Evolutionary conservation across 2,329 filamentous ascomycete species (phyloP).

Genomic region (Fusarium compactum): DNA sequence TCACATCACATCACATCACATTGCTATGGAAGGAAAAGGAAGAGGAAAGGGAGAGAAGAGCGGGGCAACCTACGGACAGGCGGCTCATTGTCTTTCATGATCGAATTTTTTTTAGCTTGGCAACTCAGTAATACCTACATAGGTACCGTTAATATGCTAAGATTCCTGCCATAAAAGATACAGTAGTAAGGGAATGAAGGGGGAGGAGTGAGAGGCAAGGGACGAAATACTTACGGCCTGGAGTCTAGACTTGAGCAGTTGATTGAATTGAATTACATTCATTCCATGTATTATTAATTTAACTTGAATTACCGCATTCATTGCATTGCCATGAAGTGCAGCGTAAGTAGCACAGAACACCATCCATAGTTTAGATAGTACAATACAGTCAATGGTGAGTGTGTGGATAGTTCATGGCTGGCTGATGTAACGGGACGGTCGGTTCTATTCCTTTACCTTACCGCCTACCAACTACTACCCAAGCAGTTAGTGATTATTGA

Average conservation of each 20-base stretch:
- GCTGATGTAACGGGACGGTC: constrained; percentile 4
- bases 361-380: too few species aligned
- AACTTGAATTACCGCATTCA: not conserved
- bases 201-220: not conserved
- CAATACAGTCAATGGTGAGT: not conserved
- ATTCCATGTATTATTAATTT: not conserved
- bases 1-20: not conserved
- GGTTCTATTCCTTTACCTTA: not conserved
- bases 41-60: not conserved
- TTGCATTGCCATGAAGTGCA: not conserved
- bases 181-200: too few species aligned
- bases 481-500: too few species aligned
- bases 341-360: not conserved
- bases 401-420: constrained; percentile 14
- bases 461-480: too few species aligned
- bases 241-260: not conserved
- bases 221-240: not conserved
- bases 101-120: too few species aligned
- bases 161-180: too few species aligned
- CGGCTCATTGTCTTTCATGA: too few species aligned
- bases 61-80: too few species aligned
- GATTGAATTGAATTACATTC: too few species aligned
- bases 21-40: not conserved
- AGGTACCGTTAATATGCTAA: too few species aligned
- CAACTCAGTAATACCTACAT: too few species aligned